Conservation (phyloP, 2,329 filamentous ascomycete species). For the Incumbomyces delicatus region DNA sequence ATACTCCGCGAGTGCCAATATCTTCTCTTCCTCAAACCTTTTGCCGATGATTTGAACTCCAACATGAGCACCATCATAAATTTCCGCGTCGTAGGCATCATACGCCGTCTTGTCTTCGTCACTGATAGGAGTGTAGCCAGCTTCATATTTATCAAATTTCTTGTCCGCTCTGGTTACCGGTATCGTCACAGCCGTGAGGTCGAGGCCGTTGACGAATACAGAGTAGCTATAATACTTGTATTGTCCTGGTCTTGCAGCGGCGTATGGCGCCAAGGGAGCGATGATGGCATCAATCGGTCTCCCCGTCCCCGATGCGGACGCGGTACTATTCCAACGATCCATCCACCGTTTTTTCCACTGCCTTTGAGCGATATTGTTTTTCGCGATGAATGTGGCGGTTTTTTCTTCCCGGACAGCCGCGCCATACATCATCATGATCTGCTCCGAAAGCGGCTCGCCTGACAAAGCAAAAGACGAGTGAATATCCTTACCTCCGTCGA, state of each 20-base stretch:
- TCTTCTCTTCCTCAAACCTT: constrained; percentile 44
- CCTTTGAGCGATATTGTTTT: constrained; percentile 44
- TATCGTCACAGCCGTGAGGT: constrained; percentile 35
- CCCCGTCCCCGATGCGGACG: constrained; percentile 38
- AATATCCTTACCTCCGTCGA: constrained; percentile 44
- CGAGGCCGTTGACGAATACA: constrained; percentile 29
- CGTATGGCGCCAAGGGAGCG: constrained; percentile 32
- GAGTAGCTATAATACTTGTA: constrained; percentile 33
- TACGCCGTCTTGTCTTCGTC: constrained; percentile 37
- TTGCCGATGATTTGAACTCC: constrained; percentile 40
- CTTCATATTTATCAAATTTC: constrained; percentile 28
- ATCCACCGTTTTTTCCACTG: constrained; percentile 49
- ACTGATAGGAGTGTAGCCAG: constrained; percentile 30
- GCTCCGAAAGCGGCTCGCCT: constrained; percentile 43
- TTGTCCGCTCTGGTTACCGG: constrained; percentile 37
- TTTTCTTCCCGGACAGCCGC: constrained; percentile 25
- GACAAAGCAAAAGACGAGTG: constrained; percentile 43
- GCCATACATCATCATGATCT: constrained; percentile 31
- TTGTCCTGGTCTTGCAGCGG: constrained; percentile 30
- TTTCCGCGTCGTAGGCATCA: constrained; percentile 40
- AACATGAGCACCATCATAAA: constrained; percentile 41
- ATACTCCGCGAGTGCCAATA: constrained; percentile 36
- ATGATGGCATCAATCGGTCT: constrained; percentile 45
- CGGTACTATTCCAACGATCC: constrained; percentile 55
- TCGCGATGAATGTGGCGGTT: constrained; percentile 35